Evolutionary conservation across 805 yeast species (phyloP).

Genomic region (Starmera dryadoides): DNA sequence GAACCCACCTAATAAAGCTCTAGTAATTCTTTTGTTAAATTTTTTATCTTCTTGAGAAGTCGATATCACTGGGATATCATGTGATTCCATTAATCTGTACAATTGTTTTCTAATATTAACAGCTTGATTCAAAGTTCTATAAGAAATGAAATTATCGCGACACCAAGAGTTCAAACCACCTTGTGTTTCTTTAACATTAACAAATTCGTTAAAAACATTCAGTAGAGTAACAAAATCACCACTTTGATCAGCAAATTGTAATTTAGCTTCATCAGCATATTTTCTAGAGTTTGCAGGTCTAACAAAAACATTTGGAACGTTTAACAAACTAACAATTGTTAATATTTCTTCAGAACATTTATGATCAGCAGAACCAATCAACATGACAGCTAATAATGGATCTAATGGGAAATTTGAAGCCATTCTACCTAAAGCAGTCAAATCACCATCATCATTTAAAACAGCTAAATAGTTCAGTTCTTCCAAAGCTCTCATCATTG

Average conservation of each 20-base stretch:
- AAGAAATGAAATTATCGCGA: constrained; percentile 78
- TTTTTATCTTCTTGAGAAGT: constrained; percentile 59
- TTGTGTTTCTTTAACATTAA: constrained; percentile 62
- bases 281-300: constrained; percentile 85
- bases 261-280: constrained; percentile 87
- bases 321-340: constrained; percentile 80
- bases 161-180: constrained; percentile 79
- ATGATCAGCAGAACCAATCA: constrained; percentile 81
- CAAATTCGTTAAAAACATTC: constrained; percentile 82
- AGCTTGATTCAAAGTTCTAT: constrained; percentile 81
- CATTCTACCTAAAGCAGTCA: constrained; percentile 82
- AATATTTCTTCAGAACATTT: constrained; percentile 84
- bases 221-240: constrained; percentile 92
- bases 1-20: constrained; percentile 86
- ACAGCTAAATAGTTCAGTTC: constrained; percentile 88
- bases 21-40: constrained; percentile 73
- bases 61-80: constrained; percentile 65
- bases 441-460: constrained; percentile 83
- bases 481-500: constrained; percentile 98
- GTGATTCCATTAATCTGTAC: constrained; percentile 72
- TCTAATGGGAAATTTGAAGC: constrained; percentile 94
- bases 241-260: constrained; percentile 82
- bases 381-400: constrained; percentile 90
- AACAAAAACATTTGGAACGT: constrained; percentile 91
- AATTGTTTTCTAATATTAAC: constrained; percentile 81